These are phyloP conservation scores for Euphorbia peplus DNA, from an alignment of 345 rosid genomes.

Conservation along the genomic window DNA sequence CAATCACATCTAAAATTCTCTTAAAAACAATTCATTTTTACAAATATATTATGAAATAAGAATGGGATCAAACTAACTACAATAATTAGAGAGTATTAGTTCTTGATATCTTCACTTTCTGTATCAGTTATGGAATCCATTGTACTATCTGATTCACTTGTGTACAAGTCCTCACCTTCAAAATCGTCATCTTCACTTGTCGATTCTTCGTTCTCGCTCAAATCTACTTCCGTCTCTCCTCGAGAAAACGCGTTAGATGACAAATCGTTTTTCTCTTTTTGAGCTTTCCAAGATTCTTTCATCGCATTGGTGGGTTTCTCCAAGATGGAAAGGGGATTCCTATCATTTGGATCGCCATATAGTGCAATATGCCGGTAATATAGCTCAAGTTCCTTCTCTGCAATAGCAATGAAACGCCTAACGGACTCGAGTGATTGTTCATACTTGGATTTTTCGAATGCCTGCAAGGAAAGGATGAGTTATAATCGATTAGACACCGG, in stretches of 20 bases:
- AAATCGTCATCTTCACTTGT: constrained; percentile 37
- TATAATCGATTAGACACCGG: not conserved
- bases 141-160: constrained; percentile 19
- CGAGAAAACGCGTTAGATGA: constrained; percentile 13
- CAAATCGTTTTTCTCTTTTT: constrained; percentile 17
- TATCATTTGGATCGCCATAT: constrained; percentile 58
- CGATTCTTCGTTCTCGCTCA: constrained; percentile 21
- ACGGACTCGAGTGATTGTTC: constrained; percentile 89
- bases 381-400: constrained; percentile 79
- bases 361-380: constrained; percentile 72
- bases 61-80: no score
- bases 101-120: not conserved
- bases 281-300: constrained; percentile 26
- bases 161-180: constrained; percentile 13
- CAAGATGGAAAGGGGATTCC: constrained; percentile 52
- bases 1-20: no score
- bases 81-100: no score
- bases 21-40: no score
- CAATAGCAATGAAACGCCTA: constrained; percentile 65
- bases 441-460: constrained; percentile 77
- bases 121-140: not conserved
- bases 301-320: constrained; percentile 32
- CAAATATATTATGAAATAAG: no score
- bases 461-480: constrained; percentile 38
- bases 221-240: constrained; percentile 29